Evolutionary conservation across 441 rosid genomes (phyloP), one percentile per base, ranked within the genome.

Genomic region (Populus tomentosa): DNA sequence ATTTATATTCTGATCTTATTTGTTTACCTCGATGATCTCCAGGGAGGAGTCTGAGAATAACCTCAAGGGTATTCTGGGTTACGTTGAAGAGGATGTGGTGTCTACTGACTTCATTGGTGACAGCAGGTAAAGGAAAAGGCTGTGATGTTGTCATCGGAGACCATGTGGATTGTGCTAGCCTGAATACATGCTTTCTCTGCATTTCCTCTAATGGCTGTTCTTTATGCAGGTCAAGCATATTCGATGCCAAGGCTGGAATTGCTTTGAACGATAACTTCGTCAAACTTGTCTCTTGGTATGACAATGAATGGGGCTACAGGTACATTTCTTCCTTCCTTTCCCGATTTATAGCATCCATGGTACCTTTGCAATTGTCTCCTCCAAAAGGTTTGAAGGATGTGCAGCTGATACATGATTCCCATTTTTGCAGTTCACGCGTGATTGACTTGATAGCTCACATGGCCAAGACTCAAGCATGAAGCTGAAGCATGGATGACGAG

Each of bases 241-340:
- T 92, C 36, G 96, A 92, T 82, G 96, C 97, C 32, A 90, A 92
- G 88, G 96, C 96, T 4, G 96, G 96, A 71, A 89, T 91, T 80
- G 93, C 97, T 30, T 46, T 91, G 88, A 92, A 71, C 64, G 80
- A 85, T 6, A 85, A 87, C 71, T 92, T 88, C 35, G 91, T 89
- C 84, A 92, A 92, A 50, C 78, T 92, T n/a, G 92, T 92, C 59
- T 59, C 92, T 11, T 91, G 97, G 97, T 90, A 91, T n/a, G 97
- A 92, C 89, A 92, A 92, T 59, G 97, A 92, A 79, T 86, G 87
- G 95, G 97, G 97, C 73, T 92, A 92, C 96, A 91, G 94, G 94
- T 90, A 87, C 32, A 64, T 21, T 3, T 10, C 11, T 20, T 4
- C 28, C 69, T 67, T 32, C 63, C 42, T 9, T 42, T n/a, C 14